A percentile compares a stretch with the other conserved stretches of the same genome.
These are phyloP conservation scores for Leccinellum luteum DNA, from an alignment of 768 basidiomycete genomes.

Conservation along the genomic window DNA sequence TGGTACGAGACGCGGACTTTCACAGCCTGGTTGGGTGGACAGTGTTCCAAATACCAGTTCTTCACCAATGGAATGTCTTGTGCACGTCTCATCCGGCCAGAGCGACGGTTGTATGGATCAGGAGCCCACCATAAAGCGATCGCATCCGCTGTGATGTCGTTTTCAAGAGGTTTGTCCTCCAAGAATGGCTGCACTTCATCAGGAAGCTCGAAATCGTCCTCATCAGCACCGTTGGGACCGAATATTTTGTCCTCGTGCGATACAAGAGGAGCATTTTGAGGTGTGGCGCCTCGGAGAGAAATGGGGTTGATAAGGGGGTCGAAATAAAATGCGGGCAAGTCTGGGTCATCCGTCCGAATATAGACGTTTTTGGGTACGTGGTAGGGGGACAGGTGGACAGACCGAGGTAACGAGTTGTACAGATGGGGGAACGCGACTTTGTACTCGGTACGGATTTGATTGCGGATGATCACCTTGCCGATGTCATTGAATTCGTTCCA, in stretches of 20 bases:
- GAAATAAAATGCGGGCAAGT: slow-evolving; percentile 98
- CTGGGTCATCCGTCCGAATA: slow-evolving; percentile 99
- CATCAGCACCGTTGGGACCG: slow-evolving; percentile 80
- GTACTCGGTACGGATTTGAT: slow-evolving; percentile 98
- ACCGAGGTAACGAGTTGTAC: slow-evolving; percentile 96
- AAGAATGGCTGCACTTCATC: slow-evolving; percentile 79
- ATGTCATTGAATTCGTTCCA: slow-evolving; percentile 99
- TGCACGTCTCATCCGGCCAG: slow-evolving; percentile 88
- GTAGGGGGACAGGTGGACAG: slow-evolving; percentile 88
- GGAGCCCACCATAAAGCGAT: slow-evolving; percentile 99
- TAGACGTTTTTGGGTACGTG: slow-evolving; percentile 97
- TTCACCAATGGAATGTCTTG: slow-evolving; percentile 96
- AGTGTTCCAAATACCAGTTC: slow-evolving; percentile 98
- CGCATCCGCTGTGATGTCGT: slow-evolving; percentile 90
- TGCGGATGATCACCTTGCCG: slow-evolving; percentile 98
- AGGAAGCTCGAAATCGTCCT: slow-evolving; percentile 86
- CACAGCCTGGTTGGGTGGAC: slow-evolving; percentile 92
- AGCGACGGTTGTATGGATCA: slow-evolving; percentile 90
- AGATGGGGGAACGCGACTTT: slow-evolving; percentile 99
- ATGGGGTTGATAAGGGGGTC: slow-evolving; percentile 98
- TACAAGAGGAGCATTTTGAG: slow-evolving; percentile 80
- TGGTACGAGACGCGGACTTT: slow-evolving; percentile 99
- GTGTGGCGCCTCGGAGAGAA: slow-evolving; percentile 79
- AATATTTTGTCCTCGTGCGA: slow-evolving; percentile 93
- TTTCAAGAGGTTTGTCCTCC: slow-evolving; percentile 74